Conservation (phyloP, 495 filamentous ascomycete species). For the Penicillium cataractarum region DNA sequence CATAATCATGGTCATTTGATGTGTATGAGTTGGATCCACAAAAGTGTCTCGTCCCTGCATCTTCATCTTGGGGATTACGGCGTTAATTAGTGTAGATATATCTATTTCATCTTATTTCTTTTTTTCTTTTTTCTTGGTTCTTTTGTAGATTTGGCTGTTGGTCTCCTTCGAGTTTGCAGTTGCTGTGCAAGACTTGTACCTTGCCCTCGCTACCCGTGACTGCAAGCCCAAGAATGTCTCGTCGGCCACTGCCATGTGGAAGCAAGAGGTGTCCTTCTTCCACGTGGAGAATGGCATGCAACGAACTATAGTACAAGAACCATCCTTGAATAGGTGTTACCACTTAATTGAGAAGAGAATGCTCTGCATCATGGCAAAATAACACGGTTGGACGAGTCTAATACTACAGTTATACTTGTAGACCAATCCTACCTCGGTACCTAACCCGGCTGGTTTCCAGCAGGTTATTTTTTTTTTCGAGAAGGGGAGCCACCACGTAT, state of each 20-base stretch:
- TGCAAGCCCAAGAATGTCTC: not conserved
- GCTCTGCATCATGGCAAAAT: not conserved
- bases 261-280: slow-evolving; percentile 1
- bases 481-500: no score
- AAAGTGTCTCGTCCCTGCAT: slow-evolving; percentile 31
- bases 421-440: no score
- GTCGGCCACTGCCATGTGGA: slow-evolving; percentile 11
- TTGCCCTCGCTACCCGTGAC: no score
- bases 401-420: no score
- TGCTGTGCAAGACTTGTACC: not conserved
- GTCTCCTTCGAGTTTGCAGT: not conserved
- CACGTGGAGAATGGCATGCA: slow-evolving; percentile 1
- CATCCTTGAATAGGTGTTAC: not conserved
- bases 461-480: no score
- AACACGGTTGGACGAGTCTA: not conserved
- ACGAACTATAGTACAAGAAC: not conserved
- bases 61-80: slow-evolving; percentile 30
- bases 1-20: slow-evolving; percentile 5
- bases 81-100: slow-evolving; percentile 36
- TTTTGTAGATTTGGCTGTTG: not conserved
- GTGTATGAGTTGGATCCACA: slow-evolving; percentile 13
- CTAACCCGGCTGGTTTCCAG: no score
- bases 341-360: not conserved
- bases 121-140: not conserved
- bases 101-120: slow-evolving; percentile 23